Conservation (phyloP, 805 yeast species). For the Isabelozyma gotoi region DNA sequence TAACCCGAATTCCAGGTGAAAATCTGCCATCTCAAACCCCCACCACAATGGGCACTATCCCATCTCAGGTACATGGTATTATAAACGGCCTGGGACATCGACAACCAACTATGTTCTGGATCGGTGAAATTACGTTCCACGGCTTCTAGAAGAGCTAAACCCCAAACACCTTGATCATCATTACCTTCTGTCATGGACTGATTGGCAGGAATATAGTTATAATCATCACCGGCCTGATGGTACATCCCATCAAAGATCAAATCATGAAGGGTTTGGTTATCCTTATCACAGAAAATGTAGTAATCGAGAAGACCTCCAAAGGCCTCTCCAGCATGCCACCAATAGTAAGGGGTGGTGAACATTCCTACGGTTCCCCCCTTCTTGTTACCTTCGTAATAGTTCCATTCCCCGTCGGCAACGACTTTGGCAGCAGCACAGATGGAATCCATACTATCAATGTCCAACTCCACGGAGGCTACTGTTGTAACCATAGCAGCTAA, state of each 20-base stretch:
- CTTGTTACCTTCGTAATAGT: constrained; percentile 43
- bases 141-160: constrained; percentile 46
- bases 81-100: constrained; percentile 83
- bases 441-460: constrained; percentile 33
- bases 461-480: constrained; percentile 36
- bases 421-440: constrained; percentile 40
- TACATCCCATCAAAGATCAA: constrained; percentile 39
- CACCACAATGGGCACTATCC: constrained; percentile 73
- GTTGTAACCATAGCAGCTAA: neutral
- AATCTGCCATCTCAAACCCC: constrained; percentile 97
- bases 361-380: constrained; percentile 48
- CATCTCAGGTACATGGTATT: constrained; percentile 89
- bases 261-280: constrained; percentile 28
- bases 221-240: constrained; percentile 42
- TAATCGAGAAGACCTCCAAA: constrained; percentile 48
- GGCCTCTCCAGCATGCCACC: constrained; percentile 56
- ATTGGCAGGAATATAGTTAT: constrained; percentile 45
- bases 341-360: constrained; percentile 46
- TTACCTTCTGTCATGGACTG: constrained; percentile 49
- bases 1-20: constrained; percentile 93
- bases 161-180: constrained; percentile 57
- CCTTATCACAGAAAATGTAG: constrained; percentile 35
- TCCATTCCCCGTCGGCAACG: constrained; percentile 40
- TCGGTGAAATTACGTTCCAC: constrained; percentile 44
- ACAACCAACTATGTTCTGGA: constrained; percentile 72